phyloP scores from a whole-genome alignment of 2,329 filamentous ascomycete species.

The Pseudogymnoascus sp. region DNA sequence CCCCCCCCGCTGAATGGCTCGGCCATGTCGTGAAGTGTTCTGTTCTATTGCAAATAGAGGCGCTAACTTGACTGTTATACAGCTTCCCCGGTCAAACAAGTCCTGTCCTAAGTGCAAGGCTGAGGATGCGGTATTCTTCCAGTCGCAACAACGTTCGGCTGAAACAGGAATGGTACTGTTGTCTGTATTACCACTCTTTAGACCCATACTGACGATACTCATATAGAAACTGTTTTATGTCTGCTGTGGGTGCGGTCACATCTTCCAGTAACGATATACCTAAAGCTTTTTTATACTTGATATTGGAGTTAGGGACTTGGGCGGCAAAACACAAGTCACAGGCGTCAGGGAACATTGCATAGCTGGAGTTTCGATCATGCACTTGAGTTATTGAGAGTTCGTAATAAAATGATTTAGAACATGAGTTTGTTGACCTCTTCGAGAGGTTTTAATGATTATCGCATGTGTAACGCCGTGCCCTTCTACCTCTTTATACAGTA shows the following conservation, averaged over 20 bases:
- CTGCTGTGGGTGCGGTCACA: slow-evolving; percentile 87
- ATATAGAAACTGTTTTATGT: slow-evolving; percentile 84
- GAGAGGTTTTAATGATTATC: slow-evolving; percentile 6
- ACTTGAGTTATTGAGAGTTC: neutral
- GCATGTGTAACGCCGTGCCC: slow-evolving; percentile 7
- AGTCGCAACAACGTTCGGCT: slow-evolving; percentile 92
- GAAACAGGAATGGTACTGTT: slow-evolving; percentile 92
- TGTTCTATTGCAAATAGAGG: neutral
- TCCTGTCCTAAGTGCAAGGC: slow-evolving; percentile 78
- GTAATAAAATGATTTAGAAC: slow-evolving; percentile 6
- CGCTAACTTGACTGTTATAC: slow-evolving; percentile 31
- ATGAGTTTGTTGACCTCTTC: slow-evolving; percentile 2
- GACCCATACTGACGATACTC: slow-evolving; percentile 17
- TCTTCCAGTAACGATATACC: slow-evolving; percentile 51
- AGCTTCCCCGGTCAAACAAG: slow-evolving; percentile 88
- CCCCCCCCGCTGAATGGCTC: slow-evolving; percentile 39
- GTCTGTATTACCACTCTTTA: neutral
- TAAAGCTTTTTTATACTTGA: neutral
- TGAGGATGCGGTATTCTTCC: slow-evolving; percentile 94
- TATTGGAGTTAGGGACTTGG: slow-evolving; percentile 1
- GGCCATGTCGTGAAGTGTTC: slow-evolving; percentile 38
- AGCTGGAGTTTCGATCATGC: slow-evolving; percentile 1
- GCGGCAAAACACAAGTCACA: neutral
- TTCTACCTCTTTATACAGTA: slow-evolving; percentile 6
- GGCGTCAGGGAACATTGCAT: slow-evolving; percentile 3